phyloP scores from a whole-genome alignment of 1,284 basidiomycete genomes.

The Marasmius tenuissimus region DNA sequence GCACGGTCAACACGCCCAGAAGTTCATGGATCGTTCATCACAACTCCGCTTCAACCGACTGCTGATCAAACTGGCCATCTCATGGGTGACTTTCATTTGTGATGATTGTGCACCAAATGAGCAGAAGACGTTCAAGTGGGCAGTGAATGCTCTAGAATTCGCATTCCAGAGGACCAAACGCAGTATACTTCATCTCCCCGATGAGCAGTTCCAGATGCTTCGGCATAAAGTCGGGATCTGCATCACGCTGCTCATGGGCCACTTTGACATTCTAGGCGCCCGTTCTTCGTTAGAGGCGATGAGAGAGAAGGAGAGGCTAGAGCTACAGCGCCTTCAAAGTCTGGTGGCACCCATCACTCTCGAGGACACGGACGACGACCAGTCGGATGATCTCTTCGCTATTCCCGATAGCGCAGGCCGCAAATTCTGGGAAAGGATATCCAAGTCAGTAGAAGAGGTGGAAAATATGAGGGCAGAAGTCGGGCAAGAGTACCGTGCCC shows the following conservation, averaged over 20 bases:
- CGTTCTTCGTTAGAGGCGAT: conserved; percentile 87
- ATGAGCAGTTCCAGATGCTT: conserved; percentile 87
- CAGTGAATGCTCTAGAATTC: conserved; percentile 95
- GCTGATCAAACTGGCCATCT: conserved; percentile 87
- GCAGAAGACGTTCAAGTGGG: conserved; percentile 97
- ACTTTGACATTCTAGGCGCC: conserved; percentile 97
- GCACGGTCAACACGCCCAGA: conserved; percentile 86
- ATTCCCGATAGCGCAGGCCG: conserved; percentile 67
- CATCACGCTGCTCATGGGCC: conserved; percentile 94
- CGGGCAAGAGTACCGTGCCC: conserved; percentile 68
- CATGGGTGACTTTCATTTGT: conserved; percentile 98
- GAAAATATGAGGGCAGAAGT: conserved; percentile 63
- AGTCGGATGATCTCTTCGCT: conserved; percentile 34
- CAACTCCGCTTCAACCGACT: conserved; percentile 79
- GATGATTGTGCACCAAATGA: conserved; percentile 98
- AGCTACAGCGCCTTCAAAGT: conserved; percentile 67
- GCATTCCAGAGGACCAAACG: conserved; percentile 88
- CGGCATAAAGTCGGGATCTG: conserved; percentile 93
- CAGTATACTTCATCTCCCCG: conserved; percentile 88
- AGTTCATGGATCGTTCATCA: conserved; percentile 79
- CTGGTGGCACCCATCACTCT: conserved; percentile 49
- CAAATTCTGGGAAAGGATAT: conserved; percentile 71
- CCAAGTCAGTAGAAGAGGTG: conserved; percentile 58
- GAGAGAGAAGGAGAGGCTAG: conserved; percentile 83
- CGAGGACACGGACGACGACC: conserved; percentile 36